phyloP scores from a whole-genome alignment of 345 rosid species.

The Mercurialis annua region DNA sequence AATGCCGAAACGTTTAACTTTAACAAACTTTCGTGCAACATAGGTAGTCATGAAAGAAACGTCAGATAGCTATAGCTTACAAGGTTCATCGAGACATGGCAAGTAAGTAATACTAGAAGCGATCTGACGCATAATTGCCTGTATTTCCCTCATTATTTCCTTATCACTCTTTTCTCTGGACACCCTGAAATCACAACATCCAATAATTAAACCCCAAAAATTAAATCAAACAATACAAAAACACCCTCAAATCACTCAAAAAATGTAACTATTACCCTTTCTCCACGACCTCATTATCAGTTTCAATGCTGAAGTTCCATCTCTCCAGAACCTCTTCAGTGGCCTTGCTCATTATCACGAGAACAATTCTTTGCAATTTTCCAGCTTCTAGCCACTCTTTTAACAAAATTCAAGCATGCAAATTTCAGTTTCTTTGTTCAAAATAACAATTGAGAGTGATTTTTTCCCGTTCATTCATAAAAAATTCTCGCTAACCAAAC shows the following conservation, averaged over 20 bases:
- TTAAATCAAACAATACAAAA: not conserved
- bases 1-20: too few species aligned
- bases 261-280: conserved; percentile 48
- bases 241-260: too few species aligned
- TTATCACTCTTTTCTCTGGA: conserved; percentile 94
- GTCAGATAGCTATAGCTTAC: conserved; percentile 36
- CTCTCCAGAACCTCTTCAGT: conserved; percentile 83
- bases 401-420: conserved; percentile 14
- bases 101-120: conserved; percentile 92
- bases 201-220: not conserved
- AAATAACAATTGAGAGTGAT: not conserved
- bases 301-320: conserved; percentile 91
- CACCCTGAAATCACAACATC: conserved; percentile 41
- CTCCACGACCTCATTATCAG: conserved; percentile 74
- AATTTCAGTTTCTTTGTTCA: conserved; percentile 13
- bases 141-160: conserved; percentile 96
- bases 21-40: too few species aligned
- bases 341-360: conserved; percentile 84
- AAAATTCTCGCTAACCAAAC: conserved; percentile 15
- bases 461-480: not conserved
- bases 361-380: conserved; percentile 77
- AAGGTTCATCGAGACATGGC: conserved; percentile 94
- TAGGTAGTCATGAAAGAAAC: too few species aligned
- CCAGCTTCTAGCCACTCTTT: conserved; percentile 94
- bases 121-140: conserved; percentile 91